phyloP scores from a whole-genome alignment of 2,329 filamentous ascomycete genomes.

The Thielaviopsis euricoi region DNA sequence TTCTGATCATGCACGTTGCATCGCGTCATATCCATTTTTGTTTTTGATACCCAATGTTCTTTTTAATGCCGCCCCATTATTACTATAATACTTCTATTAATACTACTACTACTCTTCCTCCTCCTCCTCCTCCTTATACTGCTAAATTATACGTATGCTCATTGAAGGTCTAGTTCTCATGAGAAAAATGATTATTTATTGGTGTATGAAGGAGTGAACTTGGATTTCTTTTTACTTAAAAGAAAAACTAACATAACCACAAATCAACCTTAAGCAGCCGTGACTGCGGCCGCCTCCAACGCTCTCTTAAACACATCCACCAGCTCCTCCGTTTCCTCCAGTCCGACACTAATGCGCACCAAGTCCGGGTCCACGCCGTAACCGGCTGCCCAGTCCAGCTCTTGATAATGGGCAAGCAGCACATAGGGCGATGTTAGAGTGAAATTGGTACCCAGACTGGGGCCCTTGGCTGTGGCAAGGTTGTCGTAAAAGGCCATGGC shows the following conservation, averaged over 20 bases:
- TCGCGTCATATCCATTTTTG: background rate
- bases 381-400: conserved; percentile 75
- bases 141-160: no score
- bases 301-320: conserved; percentile 48
- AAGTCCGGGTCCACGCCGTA: conserved; percentile 70
- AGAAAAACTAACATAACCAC: background rate
- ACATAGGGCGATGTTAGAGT: conserved; percentile 86
- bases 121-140: no score
- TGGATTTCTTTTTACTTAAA: no score
- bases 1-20: background rate
- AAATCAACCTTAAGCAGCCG: background rate
- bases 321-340: conserved; percentile 62
- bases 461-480: conserved; percentile 79
- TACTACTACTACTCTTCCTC: no score
- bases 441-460: conserved; percentile 92
- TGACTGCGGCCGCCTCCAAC: no score
- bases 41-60: background rate
- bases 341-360: conserved; percentile 72
- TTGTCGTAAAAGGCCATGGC: conserved; percentile 73
- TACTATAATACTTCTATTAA: no score
- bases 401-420: conserved; percentile 75
- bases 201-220: no score
- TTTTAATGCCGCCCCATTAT: background rate
- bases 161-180: no score
- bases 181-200: no score